Evolutionary conservation across 148 eudicot genomes (phyloP), one percentile per base, ranked within the genome.

Genomic region (Vaccinium corymbosum): DNA sequence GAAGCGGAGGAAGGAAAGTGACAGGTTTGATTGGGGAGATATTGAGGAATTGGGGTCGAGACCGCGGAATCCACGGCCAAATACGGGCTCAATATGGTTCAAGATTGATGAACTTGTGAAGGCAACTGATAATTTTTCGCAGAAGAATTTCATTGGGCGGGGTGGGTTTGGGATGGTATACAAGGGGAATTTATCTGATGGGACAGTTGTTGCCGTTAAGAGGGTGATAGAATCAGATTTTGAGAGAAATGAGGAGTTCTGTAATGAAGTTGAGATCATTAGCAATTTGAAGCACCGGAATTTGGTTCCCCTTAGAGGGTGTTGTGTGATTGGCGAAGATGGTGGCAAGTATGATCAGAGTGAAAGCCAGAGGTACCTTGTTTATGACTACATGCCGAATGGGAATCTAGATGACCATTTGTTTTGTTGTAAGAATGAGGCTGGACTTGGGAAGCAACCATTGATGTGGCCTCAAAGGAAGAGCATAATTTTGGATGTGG

Each of bases 221-320:
- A 90, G 85, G 85, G 79, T 95, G 27, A 87, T 94, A 9, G 95
- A 94, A 66, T 89, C 94, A 0, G 93, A 88, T 81, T 87, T 92
- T 77, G 84, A 88, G 82, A 90, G 94, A 70, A 89, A 86, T 48
- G 90, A 88, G 1, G 98, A 94, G 87, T 94, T 94, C 70, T 87
- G 90, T 66, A 94, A 93, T 81, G 98, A 94, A 82, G 98, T 94
- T 76, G 98, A 92, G 91, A 94, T 94, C 79, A 94, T 94, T 35
- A 94, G 98, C 79, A 94, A 91, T 32, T 81, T 94, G 81, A 91
- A 88, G 85, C 96, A 94, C 86, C 81, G 96, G 73, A 94, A 94
- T 85, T 88, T 94, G 11, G 95, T 94, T 7, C 93, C 95, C 1
- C 91, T 94, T 35, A 90, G 92, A 88, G 96, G 98, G 22, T 93